Evolutionary conservation across 495 filamentous ascomycete genomes (phyloP), one percentile per base, ranked within the genome.

Genomic region (Annulohypoxylon maeteangense): DNA sequence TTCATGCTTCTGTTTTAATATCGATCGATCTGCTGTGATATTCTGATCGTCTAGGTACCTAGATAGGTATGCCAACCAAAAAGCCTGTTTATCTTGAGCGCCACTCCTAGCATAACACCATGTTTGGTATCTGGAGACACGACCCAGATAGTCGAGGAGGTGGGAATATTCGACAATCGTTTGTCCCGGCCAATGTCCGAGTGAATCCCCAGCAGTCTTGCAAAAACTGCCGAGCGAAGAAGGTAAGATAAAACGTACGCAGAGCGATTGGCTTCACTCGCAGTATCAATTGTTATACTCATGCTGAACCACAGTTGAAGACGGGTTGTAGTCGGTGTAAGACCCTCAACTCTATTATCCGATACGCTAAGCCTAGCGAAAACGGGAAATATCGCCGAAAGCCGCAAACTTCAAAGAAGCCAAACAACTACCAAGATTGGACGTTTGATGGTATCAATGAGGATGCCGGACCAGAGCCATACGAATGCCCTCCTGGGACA

Each of bases 61-160:
- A 14, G 8, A 22, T 18, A 45, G 40, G 7, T 50, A 50, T 50
- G 47, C 47, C 27, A 27, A n/a, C n/a, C n/a, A n/a, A n/a, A 27
- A 25, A 14, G 47, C 11, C 10, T 27, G 22, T 11, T 50, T 50
- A 10, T 12, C 47, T 50, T 14, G 22, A 10, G 20, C 7, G 22
- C 47, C 22, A 7, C 12, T 50, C 20, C 47, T 23, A 50, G 10
- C 47, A 50, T 27, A 7, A 5, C 22, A 50, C 22, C 47, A 50
- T 50, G 47, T 50, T 50, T 50, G 47, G 47, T 20, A 50, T 50
- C 47, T 50, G 47, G 47, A 25, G 22, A 50, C 47, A 50, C 47
- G 22, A 50, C 23, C 47, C 47, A 25, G 47, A 50, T 27, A 50
- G 47, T 50, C 47, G 47, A 27, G 47, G 47, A 27, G 47, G 47